Evolutionary conservation across 208 protist species (phyloP), one percentile per base, ranked within the genome.

Genomic region (Acanthamoeba healyi): DNA sequence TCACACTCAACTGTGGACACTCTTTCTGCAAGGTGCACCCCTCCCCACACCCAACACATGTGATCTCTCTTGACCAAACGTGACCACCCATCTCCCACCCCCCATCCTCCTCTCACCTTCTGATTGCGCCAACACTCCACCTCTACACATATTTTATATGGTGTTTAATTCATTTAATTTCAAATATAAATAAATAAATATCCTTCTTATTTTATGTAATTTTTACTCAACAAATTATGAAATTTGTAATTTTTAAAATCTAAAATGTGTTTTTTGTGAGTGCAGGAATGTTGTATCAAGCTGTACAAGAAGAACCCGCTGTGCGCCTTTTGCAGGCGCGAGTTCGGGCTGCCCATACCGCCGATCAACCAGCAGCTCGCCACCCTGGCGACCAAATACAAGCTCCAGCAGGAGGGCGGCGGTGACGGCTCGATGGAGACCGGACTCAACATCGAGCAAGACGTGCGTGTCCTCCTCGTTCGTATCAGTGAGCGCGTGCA

Each of bases 251-350:
- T 56, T 56, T 44, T 44, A 77, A 44, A 77, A 44, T 36, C n/a
- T 32, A 46, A 42, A 67, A 26, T 74, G 6, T 46, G 42, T 92
- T 15, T 19, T 58, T 38, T 5, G 14, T 22, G 0, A 74, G 1
- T 22, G 42, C 10, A 92, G 86, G 86, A 92, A 65, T 92, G 86
- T 42, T 92, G 86, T n/a, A 29, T 92, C 36, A 92, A 92, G 86
- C 10, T 92, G 61, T 92, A 92, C 86, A 92, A 92, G 86, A 92
- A 92, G 86, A 92, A 92, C 42, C 86, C 86, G 34, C 86, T 92
- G 17, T 92, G 86, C 38, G 86, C 86, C 51, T 92, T 92, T 29
- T 92, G 86, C 29, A 65, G 86, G 19, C 49, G 86, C 38, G 86
- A 92, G 58, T 92, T 92, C 72, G 86, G 86, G 24, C 86, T 92